Evolutionary conservation across 1,139 yeast species (phyloP).

Genomic region (Saccharomyces hybrid): DNA sequence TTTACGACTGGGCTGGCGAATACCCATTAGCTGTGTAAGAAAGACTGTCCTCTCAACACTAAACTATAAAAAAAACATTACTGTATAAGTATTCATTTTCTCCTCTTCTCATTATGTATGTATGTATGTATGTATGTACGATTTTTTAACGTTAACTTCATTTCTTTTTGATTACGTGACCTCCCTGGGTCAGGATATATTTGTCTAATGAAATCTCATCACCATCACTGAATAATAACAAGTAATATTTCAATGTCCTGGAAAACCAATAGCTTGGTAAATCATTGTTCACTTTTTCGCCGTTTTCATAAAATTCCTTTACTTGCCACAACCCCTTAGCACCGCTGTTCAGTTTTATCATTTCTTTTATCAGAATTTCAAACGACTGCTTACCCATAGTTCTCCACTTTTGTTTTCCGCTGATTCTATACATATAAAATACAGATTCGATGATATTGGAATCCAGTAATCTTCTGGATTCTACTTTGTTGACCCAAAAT

Average conservation of each 20-base stretch:
- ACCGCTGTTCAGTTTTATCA: conserved; percentile 45
- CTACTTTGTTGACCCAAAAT: conserved; percentile 35
- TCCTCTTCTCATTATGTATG: background rate
- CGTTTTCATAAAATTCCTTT: conserved; percentile 18
- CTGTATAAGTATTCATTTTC: background rate
- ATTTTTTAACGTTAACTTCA: background rate
- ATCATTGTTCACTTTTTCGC: conserved; percentile 39
- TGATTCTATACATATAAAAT: conserved; percentile 63
- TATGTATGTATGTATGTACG: background rate
- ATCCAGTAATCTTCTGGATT: conserved; percentile 51
- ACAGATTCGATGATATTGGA: conserved; percentile 76
- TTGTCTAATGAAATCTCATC: conserved; percentile 55
- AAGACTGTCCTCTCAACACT: background rate
- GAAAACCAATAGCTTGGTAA: conserved; percentile 66
- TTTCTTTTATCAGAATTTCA: conserved; percentile 54
- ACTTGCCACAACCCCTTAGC: conserved; percentile 36
- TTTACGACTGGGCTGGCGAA: conserved; percentile 84
- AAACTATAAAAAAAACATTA: background rate
- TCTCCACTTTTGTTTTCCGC: conserved; percentile 67
- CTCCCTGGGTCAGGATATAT: conserved; percentile 71
- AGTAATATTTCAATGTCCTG: conserved; percentile 69
- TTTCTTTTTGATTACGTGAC: conserved; percentile 38
- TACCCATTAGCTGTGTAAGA: conserved; percentile 75
- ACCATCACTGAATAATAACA: conserved; percentile 58
- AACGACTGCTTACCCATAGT: conserved; percentile 47